Base-by-base conservation (phyloP, 495 filamentous ascomycete genomes). In the Neurospora sp. region DNA sequence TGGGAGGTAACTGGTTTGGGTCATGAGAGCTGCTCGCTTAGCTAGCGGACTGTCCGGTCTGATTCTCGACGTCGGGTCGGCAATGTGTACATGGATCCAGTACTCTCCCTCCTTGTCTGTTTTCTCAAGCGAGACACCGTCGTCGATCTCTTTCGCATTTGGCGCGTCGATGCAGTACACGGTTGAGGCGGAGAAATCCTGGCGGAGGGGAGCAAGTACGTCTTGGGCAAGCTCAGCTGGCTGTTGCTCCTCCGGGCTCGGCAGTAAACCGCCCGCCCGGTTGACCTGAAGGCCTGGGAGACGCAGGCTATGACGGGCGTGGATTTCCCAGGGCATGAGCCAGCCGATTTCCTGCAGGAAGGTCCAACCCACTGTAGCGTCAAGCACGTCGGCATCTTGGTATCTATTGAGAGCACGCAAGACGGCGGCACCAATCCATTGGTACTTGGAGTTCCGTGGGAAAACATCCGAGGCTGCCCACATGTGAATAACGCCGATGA, bases 51-150 rank as follows among this genome's bases (percentile, higher is more conserved):
- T 83, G 20, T 89, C 83, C 14, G 85, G 86, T 2, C 78, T 61
- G 71, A 98, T 85, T 75, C 91, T 92, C n/a, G 96, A 93, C 5
- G 94, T 91, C 2, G 95, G 96, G 77, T 98, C 96, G n/a, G 96
- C 96, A 42, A 97, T 85, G 78, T 99, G 96, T 12, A 96, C 80
- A 77, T 92, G 94, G 39, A 98, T 83, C 96, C 96, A 98, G 76
- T 88, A 91, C 18, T 91, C 87, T 5, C 85, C 85, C 2, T 83
- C 79, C 16, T 83, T 81, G 0, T 84, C 82, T 3, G 92, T 85
- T 11, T 80, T 81, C 78, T 96, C 93, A 9, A 98, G 73, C 2
- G 94, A 97, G 10, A 98, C 81, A 31, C 92, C 95, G 78, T 98
- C 95, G 74, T 99, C 96, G 70, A 97, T 92, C 76, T 98, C 94